phyloP scores from a whole-genome alignment of 352 stramenopile species.

The Pythium graminicola region DNA sequence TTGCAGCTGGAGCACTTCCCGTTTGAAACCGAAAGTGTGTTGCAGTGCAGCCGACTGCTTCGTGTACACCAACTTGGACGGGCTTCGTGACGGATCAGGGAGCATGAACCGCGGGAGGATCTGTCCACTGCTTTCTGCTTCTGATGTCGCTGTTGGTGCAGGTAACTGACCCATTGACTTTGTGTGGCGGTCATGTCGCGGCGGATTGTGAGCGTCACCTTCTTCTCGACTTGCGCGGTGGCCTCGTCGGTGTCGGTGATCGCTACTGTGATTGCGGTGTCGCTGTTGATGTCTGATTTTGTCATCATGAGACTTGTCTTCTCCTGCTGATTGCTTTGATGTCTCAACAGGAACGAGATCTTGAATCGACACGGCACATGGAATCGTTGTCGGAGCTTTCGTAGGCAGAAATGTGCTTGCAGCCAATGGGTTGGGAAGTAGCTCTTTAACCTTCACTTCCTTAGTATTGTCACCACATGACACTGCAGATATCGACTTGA shows the following conservation, averaged over 20 bases:
- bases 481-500: constrained; percentile 12
- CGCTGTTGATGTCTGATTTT: neutral
- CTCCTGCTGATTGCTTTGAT: neutral
- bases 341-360: neutral
- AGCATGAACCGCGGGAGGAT: constrained; percentile 51
- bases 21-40: constrained; percentile 12
- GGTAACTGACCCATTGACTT: constrained; percentile 14
- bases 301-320: neutral
- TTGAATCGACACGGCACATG: constrained; percentile 9
- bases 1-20: neutral
- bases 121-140: constrained; percentile 2
- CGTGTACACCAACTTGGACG: constrained; percentile 5
- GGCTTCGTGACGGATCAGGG: constrained; percentile 20
- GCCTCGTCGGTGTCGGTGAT: neutral
- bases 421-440: neutral
- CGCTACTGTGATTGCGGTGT: neutral
- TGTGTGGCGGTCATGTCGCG: neutral
- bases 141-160: neutral
- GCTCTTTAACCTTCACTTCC: neutral
- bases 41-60: constrained; percentile 8
- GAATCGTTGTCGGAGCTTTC: neutral
- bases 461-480: neutral
- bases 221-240: neutral
- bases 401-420: neutral
- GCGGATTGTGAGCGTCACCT: neutral